phyloP scores from a whole-genome alignment of 768 basidiomycete genomes.

The Hebeloma cylindrosporum region DNA sequence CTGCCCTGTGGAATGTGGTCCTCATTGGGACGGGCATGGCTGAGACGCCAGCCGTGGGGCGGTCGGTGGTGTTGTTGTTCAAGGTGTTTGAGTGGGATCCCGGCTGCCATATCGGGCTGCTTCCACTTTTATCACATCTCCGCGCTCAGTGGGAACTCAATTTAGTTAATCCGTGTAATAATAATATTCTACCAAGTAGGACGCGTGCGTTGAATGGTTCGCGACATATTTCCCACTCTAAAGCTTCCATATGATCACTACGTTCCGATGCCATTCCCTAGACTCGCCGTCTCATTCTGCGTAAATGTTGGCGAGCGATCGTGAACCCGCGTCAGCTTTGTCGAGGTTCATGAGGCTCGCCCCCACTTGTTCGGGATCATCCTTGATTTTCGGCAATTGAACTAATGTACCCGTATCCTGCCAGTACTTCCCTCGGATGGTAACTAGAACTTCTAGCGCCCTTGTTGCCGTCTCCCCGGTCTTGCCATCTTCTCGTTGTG shows the following conservation, averaged over 20 bases:
- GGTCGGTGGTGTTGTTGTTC: constrained; percentile 19
- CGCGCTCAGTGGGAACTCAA: constrained; percentile 35
- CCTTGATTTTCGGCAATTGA: constrained; percentile 16
- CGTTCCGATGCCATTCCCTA: too few relatives aligned
- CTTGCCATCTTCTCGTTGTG: constrained; percentile 33
- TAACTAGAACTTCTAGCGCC: constrained; percentile 38
- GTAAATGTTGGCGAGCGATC: constrained; percentile 7
- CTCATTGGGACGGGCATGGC: constrained; percentile 52
- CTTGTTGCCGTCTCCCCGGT: constrained; percentile 39
- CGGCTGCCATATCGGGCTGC: constrained; percentile 23
- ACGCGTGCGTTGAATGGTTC: too few relatives aligned
- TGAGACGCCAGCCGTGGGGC: constrained; percentile 3
- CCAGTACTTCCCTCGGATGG: constrained; percentile 21
- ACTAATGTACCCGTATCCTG: constrained; percentile 8
- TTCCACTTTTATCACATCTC: constrained; percentile 33
- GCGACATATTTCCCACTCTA: too few relatives aligned
- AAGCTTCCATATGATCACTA: too few relatives aligned
- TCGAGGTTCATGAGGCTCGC: constrained; percentile 10
- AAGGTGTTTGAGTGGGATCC: constrained; percentile 17
- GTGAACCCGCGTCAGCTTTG: constrained; percentile 4
- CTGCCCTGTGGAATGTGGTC: constrained; percentile 47
- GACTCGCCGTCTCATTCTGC: too few relatives aligned
- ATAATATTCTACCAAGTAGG: too few relatives aligned
- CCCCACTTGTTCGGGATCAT: constrained; percentile 17
- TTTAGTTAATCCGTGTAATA: too few relatives aligned